Percentiles rank a stretch among this genome's conserved stretches.
phyloP scores from a whole-genome alignment of 371 early-diverging fungal genomes.

The Homolaphlyctis polyrhiza region DNA sequence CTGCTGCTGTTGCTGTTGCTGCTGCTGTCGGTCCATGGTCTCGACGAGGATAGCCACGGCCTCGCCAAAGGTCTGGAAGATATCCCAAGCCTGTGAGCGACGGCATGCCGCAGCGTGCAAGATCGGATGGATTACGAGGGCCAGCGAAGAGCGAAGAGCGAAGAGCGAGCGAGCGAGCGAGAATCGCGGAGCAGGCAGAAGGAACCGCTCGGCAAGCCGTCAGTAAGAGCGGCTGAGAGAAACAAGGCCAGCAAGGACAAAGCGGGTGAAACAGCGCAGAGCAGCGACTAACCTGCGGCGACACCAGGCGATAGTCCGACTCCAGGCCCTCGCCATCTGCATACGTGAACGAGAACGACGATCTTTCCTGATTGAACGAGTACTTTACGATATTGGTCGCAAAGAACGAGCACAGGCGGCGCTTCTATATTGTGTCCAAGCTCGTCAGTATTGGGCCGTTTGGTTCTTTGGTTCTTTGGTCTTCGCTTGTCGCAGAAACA shows the following conservation, averaged over 20 bases:
- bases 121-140: too few species aligned
- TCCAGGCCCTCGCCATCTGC: slow-evolving; percentile 16
- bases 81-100: too few species aligned
- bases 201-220: not conserved
- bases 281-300: slow-evolving; percentile 12
- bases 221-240: not conserved
- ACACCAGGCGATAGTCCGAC: slow-evolving; percentile 17
- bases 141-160: too few species aligned
- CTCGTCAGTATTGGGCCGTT: too few species aligned
- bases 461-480: too few species aligned
- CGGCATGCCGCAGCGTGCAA: too few species aligned
- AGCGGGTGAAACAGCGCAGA: not conserved
- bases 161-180: too few species aligned
- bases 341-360: slow-evolving; percentile 18
- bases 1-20: too few species aligned
- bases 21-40: too few species aligned
- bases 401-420: slow-evolving; percentile 4
- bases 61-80: too few species aligned
- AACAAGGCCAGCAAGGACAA: not conserved
- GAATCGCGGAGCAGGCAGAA: not conserved
- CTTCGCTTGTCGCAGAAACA: too few species aligned
- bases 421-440: not conserved
- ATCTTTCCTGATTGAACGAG: slow-evolving; percentile 15
- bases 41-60: too few species aligned
- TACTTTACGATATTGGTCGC: slow-evolving; percentile 23